Percentiles rank a stretch among this genome's conserved stretches.
phyloP scores from a whole-genome alignment of 306 rosid species.

The Cyamopsis tetragonoloba region DNA sequence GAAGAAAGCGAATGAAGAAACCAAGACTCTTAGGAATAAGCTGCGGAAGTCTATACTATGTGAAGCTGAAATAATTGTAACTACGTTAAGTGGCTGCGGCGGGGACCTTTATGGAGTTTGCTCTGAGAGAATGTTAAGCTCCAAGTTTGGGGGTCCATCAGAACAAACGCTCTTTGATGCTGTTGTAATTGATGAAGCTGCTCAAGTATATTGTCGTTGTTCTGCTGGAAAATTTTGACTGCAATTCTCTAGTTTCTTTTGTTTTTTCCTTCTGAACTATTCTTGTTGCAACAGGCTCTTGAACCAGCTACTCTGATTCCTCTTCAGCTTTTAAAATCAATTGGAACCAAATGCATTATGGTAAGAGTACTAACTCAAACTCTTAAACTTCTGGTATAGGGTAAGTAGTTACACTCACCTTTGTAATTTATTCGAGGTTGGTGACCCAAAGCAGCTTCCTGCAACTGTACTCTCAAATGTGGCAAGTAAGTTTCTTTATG shows the following conservation, averaged over 20 bases:
- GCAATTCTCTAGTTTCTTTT: conserved; percentile 16
- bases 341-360: conserved; percentile 81
- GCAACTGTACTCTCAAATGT: conserved; percentile 90
- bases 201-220: conserved; percentile 58
- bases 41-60: conserved; percentile 81
- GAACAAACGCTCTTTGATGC: conserved; percentile 88
- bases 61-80: conserved; percentile 89
- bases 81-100: conserved; percentile 93
- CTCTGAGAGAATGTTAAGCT: conserved; percentile 67
- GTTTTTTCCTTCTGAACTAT: conserved; percentile 24
- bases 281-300: conserved; percentile 60
- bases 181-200: conserved; percentile 93
- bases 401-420: conserved; percentile 34
- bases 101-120: conserved; percentile 89
- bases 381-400: conserved; percentile 15
- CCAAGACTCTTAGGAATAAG: conserved; percentile 57
- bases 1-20: conserved; percentile 76
- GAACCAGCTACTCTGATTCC: conserved; percentile 98
- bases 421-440: conserved; percentile 64
- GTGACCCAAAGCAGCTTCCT: conserved; percentile 99
- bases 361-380: conserved; percentile 38
- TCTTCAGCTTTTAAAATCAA: conserved; percentile 90
- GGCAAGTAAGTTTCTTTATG: conserved; percentile 76
- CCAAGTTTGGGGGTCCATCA: conserved; percentile 75
- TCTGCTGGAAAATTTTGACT: conserved; percentile 18